phyloP scores from a whole-genome alignment of 352 stramenopile genomes.

The Lagenidium sp. region DNA sequence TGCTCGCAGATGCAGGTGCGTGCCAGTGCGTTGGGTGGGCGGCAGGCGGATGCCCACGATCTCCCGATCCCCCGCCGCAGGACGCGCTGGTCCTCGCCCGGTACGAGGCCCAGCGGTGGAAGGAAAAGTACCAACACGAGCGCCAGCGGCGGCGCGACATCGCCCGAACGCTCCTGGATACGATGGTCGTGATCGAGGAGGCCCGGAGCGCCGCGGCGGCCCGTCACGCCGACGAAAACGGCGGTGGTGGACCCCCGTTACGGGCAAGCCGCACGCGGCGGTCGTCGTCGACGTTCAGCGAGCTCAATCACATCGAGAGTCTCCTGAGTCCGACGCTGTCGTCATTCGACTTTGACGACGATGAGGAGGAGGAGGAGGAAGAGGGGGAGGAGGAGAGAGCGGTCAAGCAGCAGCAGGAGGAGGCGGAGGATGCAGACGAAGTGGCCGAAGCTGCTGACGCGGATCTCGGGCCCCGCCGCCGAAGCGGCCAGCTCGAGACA shows the following conservation, averaged over 20 bases:
- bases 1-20: slow-evolving; percentile 15
- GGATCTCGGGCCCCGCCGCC: neutral
- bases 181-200: slow-evolving; percentile 32
- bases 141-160: slow-evolving; percentile 56
- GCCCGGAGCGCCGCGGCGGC: neutral
- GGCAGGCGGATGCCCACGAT: too few species aligned
- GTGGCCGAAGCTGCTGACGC: neutral
- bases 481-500: neutral
- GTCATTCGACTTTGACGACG: slow-evolving; percentile 82
- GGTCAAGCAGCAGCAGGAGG: too few species aligned
- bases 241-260: neutral
- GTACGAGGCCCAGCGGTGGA: slow-evolving; percentile 71
- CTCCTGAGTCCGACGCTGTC: slow-evolving; percentile 76
- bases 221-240: neutral
- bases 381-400: too few species aligned
- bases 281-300: slow-evolving; percentile 40
- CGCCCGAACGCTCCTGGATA: slow-evolving; percentile 52
- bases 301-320: slow-evolving; percentile 38
- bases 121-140: slow-evolving; percentile 72
- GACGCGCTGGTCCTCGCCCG: slow-evolving; percentile 48
- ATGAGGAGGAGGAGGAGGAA: slow-evolving; percentile 35
- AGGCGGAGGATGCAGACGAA: slow-evolving; percentile 1
- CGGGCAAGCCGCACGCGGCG: slow-evolving; percentile 6
- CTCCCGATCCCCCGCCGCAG: too few species aligned
- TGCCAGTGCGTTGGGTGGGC: neutral